These are phyloP conservation scores for Lolium multiflorum DNA, from an alignment of 176 grass and related monocot species.

Conservation along the genomic window DNA sequence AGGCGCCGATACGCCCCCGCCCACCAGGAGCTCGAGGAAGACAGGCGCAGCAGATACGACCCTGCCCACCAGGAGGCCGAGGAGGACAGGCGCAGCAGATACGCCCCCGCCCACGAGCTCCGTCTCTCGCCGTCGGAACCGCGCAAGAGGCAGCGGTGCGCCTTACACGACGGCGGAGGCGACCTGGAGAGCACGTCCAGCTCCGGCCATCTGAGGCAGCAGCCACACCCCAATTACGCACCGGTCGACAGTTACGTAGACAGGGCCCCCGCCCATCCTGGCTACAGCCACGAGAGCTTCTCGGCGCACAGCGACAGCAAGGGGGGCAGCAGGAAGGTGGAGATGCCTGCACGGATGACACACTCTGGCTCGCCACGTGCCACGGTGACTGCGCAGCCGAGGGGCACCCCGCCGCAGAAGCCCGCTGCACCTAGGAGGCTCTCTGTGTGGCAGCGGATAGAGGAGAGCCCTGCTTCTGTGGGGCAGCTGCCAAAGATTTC, in stretches of 20 bases:
- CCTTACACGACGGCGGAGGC: background rate
- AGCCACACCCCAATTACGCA: slow-evolving; percentile 24
- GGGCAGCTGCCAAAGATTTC: slow-evolving; percentile 41
- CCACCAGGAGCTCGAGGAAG: slow-evolving; percentile 6
- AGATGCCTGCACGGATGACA: slow-evolving; percentile 10
- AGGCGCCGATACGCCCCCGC: slow-evolving; percentile 1
- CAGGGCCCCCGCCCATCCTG: slow-evolving; percentile 35
- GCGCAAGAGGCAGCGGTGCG: slow-evolving; percentile 44
- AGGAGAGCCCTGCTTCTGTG: slow-evolving; percentile 67
- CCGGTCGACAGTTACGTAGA: slow-evolving; percentile 49
- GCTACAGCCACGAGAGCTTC: slow-evolving; percentile 31
- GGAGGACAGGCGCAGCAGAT: slow-evolving; percentile 21
- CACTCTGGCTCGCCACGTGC: slow-evolving; percentile 33
- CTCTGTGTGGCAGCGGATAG: slow-evolving; percentile 90
- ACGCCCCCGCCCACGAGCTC: background rate
- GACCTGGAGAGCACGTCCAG: slow-evolving; percentile 64
- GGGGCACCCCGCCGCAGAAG: slow-evolving; percentile 49
- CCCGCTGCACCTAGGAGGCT: slow-evolving; percentile 50
- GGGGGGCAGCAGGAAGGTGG: slow-evolving; percentile 67
- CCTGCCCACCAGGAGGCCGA: background rate
- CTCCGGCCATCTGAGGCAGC: slow-evolving; percentile 48
- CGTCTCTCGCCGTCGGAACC: slow-evolving; percentile 12
- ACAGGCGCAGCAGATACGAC: slow-evolving; percentile 15
- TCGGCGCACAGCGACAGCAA: slow-evolving; percentile 48
- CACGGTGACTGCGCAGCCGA: slow-evolving; percentile 23